Evolutionary conservation across 139 green algal genomes (phyloP), one percentile per base, ranked within the genome.

Genomic region (Spirogloea muscicola): DNA sequence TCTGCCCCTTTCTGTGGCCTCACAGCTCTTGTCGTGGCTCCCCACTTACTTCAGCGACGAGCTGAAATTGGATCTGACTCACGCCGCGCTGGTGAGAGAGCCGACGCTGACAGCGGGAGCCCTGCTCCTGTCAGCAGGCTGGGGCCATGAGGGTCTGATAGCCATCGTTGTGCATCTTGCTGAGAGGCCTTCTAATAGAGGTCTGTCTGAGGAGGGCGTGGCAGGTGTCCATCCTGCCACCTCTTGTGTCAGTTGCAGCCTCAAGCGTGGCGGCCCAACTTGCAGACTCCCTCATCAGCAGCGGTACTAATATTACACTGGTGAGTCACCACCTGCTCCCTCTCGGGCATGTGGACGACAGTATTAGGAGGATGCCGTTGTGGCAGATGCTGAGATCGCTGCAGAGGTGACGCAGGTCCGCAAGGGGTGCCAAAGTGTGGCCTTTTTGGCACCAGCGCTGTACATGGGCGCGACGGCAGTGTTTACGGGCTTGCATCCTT

Each of bases 21-120:
- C n/a, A n/a, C n/a, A n/a, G n/a, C n/a, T n/a, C n/a, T 49, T 69
- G 27, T 51, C 94, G 25, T 99, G 94, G 94, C 87, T 99, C 82
- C 94, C 94, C 39, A 95, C 91, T 7, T 98, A 95, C 85, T 97
- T 96, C 69, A 90, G 78, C 0, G 80, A 94, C 63, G 87, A 87
- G 3, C 76, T 98, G 29, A 9, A 70, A 10, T 82, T 96, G 18
- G 84, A 92, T 82, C 80, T 97, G 21, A 84, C 84, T 6, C 79
- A 87, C 13, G 92, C 92, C 3, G 85, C 86, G 1, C 68, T 83
- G 58, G 77, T n/a, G n/a, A n/a, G n/a, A n/a, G n/a, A n/a, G n/a
- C n/a, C n/a, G n/a, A n/a, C n/a, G n/a, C n/a, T n/a, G n/a, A n/a
- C n/a, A n/a, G n/a, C n/a, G n/a, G n/a, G n/a, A n/a, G n/a, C n/a